A percentile compares a stretch with the other conserved stretches of the same genome.
These are phyloP conservation scores for Phalaenopsis hybrid DNA, from an alignment of 116 monocot species.

Conservation along the genomic window DNA sequence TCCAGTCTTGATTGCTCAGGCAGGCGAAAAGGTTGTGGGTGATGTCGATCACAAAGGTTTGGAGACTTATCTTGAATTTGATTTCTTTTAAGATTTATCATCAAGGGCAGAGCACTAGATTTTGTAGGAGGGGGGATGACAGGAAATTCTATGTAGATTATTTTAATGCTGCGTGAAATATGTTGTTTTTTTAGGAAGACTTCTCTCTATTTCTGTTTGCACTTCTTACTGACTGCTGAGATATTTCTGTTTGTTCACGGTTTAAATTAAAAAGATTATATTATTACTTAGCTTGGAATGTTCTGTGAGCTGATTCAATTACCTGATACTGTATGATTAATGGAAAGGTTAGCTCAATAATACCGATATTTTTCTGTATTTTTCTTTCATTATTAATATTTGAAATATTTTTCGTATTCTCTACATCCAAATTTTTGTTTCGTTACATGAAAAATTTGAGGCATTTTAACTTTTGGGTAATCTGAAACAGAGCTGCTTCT, in stretches of 20 bases:
- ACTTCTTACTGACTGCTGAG: background rate
- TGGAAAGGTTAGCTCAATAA: background rate
- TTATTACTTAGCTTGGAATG: background rate
- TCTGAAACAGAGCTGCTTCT: background rate
- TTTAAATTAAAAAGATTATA: background rate
- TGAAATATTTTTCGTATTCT: background rate
- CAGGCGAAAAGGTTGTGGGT: constrained; percentile 21
- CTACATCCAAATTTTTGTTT: background rate
- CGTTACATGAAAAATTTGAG: background rate
- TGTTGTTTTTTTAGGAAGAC: background rate
- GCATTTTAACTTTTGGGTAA: background rate
- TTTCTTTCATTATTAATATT: background rate
- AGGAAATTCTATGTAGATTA: background rate
- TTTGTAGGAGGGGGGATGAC: constrained; percentile 1
- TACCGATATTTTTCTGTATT: background rate
- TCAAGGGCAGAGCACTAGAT: background rate
- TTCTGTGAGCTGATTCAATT: constrained; percentile 4
- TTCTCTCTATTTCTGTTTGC: background rate
- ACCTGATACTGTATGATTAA: background rate
- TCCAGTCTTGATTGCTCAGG: constrained; percentile 11
- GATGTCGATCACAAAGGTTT: constrained; percentile 40
- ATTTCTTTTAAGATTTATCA: constrained; percentile 61
- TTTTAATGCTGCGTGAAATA: background rate
- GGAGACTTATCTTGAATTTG: constrained; percentile 50
- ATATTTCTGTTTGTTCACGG: background rate